Base-by-base conservation (phyloP, 139 green algal genomes). In the Tetradesmus lagerheimii region DNA sequence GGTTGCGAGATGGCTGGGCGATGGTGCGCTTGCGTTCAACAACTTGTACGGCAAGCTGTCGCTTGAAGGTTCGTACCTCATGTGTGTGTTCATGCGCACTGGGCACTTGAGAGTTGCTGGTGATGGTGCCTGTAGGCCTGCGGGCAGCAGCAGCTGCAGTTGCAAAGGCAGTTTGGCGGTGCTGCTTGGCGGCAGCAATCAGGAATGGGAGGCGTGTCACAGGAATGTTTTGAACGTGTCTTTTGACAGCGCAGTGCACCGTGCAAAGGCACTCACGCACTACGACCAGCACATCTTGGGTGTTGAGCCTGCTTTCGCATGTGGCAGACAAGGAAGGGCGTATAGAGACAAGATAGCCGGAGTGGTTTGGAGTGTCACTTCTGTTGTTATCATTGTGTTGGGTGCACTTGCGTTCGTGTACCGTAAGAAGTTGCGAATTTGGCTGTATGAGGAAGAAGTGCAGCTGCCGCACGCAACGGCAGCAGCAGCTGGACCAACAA, bases 231-330 rank as follows among this genome's bases (percentile, higher is more conserved):
- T n/a, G 2, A 71, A 71, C 57, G 8, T 71, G 57, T 71, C 57
- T 11, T 71, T 71, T 71, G 57, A 71, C 57, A 71, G 57, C 20
- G 25, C 23, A 1, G 20, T 71, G 20, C 57, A 71, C 57, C 57
- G 25, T 20, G 57, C 57, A 9, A 71, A 71, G 57, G 57, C 57
- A n/a, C 23, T 71, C 9, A 23, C 57, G 12, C 57, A 71, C 20
- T 71, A 71, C 23, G 57, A 71, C 25, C 23, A 71, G 57, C 25
- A 81, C 75, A 81, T 41, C 16, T 39, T 41, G 75, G 75, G 75
- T 81, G 35, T 41, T 39, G 75, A 81, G 75, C 75, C 75, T 45
- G 75, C 75, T 45, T 81, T 41, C 31, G 35, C 34, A 47, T 81
- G 75, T 27, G 75, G 35, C 5, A 81, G 4, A 81, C 20, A 23